Evolutionary conservation across 1,139 yeast genomes (phyloP).

Genomic region (Diutina catenulata): DNA sequence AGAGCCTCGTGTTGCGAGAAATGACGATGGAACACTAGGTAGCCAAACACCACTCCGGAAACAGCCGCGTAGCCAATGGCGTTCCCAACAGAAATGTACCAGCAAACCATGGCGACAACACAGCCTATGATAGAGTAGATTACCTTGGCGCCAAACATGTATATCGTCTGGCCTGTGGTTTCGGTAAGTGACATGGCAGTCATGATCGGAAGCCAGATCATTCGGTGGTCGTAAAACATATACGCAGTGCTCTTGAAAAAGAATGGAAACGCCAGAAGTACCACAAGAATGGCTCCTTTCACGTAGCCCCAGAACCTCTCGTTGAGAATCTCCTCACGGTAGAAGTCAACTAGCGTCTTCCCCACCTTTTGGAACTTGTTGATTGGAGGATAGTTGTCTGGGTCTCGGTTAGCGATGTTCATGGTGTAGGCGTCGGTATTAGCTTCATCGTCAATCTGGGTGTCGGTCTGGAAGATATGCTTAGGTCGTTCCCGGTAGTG

Average conservation of each 20-base stretch:
- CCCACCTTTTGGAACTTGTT: constrained; percentile 15
- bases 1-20: constrained; percentile 20
- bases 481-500: constrained; percentile 10
- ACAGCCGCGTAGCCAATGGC: constrained; percentile 23
- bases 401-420: constrained; percentile 12
- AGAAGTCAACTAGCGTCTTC: constrained; percentile 10
- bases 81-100: constrained; percentile 28
- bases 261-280: constrained; percentile 18
- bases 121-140: constrained; percentile 22
- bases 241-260: constrained; percentile 6
- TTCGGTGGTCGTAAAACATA: not conserved
- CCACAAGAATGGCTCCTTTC: constrained; percentile 16
- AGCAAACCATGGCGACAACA: constrained; percentile 21
- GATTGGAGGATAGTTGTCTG: constrained; percentile 21
- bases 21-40: constrained; percentile 19
- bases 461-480: not conserved
- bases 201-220: constrained; percentile 23
- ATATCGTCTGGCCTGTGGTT: constrained; percentile 23
- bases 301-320: constrained; percentile 23
- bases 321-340: constrained; percentile 11
- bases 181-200: constrained; percentile 22
- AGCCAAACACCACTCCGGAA: constrained; percentile 17
- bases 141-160: constrained; percentile 17
- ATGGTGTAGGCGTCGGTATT: constrained; percentile 7
- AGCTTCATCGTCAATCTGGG: constrained; percentile 9